Conservation (phyloP, 192 early-diverging fungal species). For the Rhizoclosmatium globosum region DNA sequence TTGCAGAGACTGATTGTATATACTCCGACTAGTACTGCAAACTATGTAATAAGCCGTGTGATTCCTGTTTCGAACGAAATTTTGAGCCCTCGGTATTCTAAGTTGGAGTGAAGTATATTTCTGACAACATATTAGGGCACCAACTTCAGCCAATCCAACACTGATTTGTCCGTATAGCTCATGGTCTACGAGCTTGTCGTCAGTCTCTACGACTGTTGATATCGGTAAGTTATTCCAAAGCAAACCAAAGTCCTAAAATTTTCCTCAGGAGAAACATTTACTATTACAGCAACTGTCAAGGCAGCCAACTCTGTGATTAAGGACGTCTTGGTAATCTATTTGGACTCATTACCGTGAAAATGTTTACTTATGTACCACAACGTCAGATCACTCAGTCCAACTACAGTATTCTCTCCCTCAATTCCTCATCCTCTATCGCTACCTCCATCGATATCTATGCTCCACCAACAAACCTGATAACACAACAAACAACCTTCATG, state of each 20-base stretch:
- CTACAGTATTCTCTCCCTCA: slow-evolving; percentile 17
- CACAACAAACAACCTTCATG: not conserved
- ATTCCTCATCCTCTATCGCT: not conserved
- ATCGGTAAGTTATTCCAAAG: slow-evolving; percentile 1
- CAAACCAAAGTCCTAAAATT: too few species aligned
- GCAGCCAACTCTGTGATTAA: not conserved
- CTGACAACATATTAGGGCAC: slow-evolving; percentile 7
- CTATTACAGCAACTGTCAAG: slow-evolving; percentile 8
- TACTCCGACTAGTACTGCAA: not conserved
- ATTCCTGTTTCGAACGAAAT: slow-evolving; percentile 31
- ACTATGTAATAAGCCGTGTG: slow-evolving; percentile 17
- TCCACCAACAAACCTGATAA: not conserved
- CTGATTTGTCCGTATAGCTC: slow-evolving; percentile 14
- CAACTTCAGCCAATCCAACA: slow-evolving; percentile 22
- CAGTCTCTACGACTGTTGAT: slow-evolving; percentile 1
- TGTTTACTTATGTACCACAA: not conserved
- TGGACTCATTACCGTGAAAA: not conserved
- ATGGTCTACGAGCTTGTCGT: slow-evolving; percentile 11
- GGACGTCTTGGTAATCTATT: not conserved
- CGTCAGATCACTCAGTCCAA: slow-evolving; percentile 24
- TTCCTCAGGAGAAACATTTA: not conserved
- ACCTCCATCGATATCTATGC: not conserved
- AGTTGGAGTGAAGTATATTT: not conserved
- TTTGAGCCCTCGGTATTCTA: slow-evolving; percentile 17
- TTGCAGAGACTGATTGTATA: slow-evolving; percentile 23